A percentile compares a stretch with the other conserved stretches of the same genome.
phyloP scores from a whole-genome alignment of 2,329 filamentous ascomycete species.

The Fusarium brevicatenulatum region DNA sequence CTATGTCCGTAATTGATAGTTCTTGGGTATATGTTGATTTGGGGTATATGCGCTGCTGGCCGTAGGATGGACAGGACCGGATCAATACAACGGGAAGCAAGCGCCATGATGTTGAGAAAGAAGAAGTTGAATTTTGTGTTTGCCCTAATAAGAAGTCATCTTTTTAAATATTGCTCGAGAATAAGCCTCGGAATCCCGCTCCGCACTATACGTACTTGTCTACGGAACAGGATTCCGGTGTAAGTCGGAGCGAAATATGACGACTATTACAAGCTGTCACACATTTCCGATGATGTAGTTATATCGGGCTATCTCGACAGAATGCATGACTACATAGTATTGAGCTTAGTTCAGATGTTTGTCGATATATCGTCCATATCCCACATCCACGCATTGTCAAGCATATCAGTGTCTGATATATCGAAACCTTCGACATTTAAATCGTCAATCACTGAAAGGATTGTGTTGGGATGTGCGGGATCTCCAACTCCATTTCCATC shows the following conservation, averaged over 20 bases:
- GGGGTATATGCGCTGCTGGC: neutral
- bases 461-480: slow-evolving; percentile 12
- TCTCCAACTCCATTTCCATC: neutral
- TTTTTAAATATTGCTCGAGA: neutral
- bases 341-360: neutral
- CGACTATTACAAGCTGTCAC: neutral
- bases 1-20: neutral
- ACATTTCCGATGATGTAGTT: neutral
- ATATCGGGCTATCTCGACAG: neutral
- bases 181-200: neutral
- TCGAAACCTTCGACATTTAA: slow-evolving; percentile 10
- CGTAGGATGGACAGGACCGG: neutral
- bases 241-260: neutral
- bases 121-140: neutral
- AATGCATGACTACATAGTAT: neutral
- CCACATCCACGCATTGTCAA: slow-evolving; percentile 31
- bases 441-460: slow-evolving; percentile 33
- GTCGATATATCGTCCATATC: slow-evolving; percentile 7
- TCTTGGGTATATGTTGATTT: neutral
- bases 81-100: neutral
- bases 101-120: neutral
- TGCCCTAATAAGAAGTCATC: neutral
- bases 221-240: slow-evolving; percentile 12
- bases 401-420: slow-evolving; percentile 14
- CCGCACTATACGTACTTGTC: neutral